Conservation (phyloP, 2,329 filamentous ascomycete genomes). For the Pseudogymnoascus sp. region DNA sequence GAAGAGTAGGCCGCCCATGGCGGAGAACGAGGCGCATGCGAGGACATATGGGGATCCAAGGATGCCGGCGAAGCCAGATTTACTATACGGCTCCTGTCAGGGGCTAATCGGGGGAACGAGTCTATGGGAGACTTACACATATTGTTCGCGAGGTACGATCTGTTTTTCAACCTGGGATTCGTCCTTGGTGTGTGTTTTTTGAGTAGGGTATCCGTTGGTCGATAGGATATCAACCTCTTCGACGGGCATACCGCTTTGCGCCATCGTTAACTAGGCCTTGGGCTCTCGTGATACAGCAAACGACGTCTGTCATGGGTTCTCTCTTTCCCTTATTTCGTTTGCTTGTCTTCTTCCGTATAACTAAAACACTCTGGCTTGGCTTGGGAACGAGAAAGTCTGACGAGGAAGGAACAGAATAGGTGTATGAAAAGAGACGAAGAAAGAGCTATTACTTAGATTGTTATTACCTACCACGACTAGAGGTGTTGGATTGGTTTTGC, state of each 20-base stretch:
- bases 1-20: slow-evolving; percentile 35
- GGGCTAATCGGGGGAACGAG: background rate
- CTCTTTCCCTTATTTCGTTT: background rate
- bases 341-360: background rate
- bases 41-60: slow-evolving; percentile 28
- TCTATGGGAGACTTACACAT: background rate
- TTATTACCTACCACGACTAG: background rate
- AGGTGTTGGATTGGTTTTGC: background rate
- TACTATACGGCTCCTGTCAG: background rate
- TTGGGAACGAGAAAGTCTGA: background rate
- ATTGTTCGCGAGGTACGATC: background rate
- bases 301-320: background rate
- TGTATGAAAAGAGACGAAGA: background rate
- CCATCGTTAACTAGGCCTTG: slow-evolving; percentile 7
- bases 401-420: background rate
- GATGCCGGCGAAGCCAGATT: slow-evolving; percentile 26
- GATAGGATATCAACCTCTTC: background rate
- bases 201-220: background rate
- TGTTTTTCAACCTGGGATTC: background rate
- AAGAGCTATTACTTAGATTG: background rate
- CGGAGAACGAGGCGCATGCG: slow-evolving; percentile 27
- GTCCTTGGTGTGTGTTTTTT: background rate
- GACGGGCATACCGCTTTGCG: slow-evolving; percentile 2
- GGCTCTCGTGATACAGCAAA: slow-evolving; percentile 1
- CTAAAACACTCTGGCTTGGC: background rate